phyloP scores from a whole-genome alignment of 495 filamentous ascomycete genomes.

The Penicillium cinerascens region DNA sequence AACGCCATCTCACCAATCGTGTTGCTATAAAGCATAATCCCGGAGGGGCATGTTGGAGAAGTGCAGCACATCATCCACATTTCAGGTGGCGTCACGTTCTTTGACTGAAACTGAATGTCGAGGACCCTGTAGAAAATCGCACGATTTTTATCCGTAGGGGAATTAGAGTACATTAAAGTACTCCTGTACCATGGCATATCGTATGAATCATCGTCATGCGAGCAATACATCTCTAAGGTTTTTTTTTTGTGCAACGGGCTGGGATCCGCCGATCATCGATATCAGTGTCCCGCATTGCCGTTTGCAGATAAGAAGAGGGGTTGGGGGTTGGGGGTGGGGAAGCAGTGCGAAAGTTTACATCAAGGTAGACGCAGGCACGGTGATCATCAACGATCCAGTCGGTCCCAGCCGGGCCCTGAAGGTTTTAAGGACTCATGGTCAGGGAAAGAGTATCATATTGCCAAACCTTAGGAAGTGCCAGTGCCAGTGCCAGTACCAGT shows the following conservation, averaged over 20 bases:
- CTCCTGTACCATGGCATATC: conserved; percentile 15
- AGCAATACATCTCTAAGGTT: not conserved
- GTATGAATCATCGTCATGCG: conserved; percentile 12
- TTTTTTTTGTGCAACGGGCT: not conserved
- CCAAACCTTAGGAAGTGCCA: not conserved
- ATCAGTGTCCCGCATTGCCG: conserved; percentile 9
- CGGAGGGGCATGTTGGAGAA: not conserved
- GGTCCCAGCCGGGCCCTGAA: conserved; percentile 20
- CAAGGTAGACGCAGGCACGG: conserved; percentile 18
- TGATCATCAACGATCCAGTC: conserved; percentile 18
- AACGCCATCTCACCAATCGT: not conserved
- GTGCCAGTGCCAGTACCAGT: too few species aligned
- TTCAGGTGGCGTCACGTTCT: conserved; percentile 14
- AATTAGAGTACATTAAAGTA: conserved; percentile 10
- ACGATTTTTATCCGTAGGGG: not conserved
- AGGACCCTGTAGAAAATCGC: not conserved
- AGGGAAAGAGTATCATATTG: not conserved
- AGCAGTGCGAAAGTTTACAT: conserved; percentile 1
- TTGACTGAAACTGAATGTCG: not conserved
- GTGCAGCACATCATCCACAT: conserved; percentile 22
- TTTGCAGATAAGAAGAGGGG: conserved; percentile 16
- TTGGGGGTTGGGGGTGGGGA: not conserved
- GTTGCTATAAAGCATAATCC: not conserved
- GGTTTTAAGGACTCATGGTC: conserved; percentile 5
- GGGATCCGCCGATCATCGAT: conserved; percentile 15